Evolutionary conservation across 192 early-diverging fungal genomes (phyloP), one percentile per base, ranked within the genome.

Genomic region (Backusella tuberculispora): DNA sequence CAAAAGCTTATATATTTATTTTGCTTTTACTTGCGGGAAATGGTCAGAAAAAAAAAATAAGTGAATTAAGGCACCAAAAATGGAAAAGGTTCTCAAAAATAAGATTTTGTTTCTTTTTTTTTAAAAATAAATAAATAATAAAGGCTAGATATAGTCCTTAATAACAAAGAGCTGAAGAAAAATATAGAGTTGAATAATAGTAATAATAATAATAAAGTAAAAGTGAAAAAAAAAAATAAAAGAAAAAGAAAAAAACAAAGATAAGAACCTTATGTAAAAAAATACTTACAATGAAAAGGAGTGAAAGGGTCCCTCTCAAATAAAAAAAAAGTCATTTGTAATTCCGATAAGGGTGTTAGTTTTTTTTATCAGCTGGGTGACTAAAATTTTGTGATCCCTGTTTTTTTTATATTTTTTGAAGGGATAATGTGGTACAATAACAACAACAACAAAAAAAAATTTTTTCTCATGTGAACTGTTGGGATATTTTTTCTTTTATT

Each of bases 381-480:
- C 21, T 60, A 26, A 60, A 60, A 60, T 60, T 60, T 60, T 7
- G 53, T 60, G 53, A 60, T 60, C 53, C 53, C 53, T 60, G 53
- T 60, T 60, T 60, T 53, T 34, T 56, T 50, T 50, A 50, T 50
- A 50, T 50, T 50, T 50, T 50, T 60, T 60, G 53, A 60, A 60
- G 53, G 53, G 53, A 60, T 60, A 10, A 4, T 9, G 8, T 19
- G 0, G 53, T 60, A 60, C 17, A 6, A 60, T 19, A 60, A 26
- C 53, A 60, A 24, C 26, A 60, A 60, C 21, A 26, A 60, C 29
- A 53, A 53, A 53, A 47, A 48, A 53, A 53, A 0, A 19, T 8
- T 53, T 50, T 50, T 60, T 60, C 53, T 60, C 53, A 60, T 53
- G 8, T 60, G 53, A 60, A 26, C 10, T 26, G 53, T 60, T 60